These are phyloP conservation scores for Hirschfeldia incana DNA, from an alignment of 345 rosid species.

Conservation along the genomic window DNA sequence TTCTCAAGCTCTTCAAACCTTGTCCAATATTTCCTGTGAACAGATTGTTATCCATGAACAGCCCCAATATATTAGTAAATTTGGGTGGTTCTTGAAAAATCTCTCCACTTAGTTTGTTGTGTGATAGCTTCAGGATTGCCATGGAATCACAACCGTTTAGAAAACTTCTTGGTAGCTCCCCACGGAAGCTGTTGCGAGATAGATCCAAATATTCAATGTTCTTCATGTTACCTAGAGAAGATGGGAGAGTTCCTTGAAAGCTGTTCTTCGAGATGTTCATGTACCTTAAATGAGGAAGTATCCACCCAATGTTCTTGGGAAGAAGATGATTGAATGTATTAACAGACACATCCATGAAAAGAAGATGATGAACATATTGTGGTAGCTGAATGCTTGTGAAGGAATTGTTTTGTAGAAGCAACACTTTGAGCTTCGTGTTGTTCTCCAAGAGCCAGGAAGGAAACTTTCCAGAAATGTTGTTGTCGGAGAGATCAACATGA, in stretches of 20 bases:
- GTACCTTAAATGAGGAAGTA: background rate
- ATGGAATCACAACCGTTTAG: background rate
- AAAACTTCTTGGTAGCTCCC: constrained; percentile 7
- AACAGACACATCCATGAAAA: background rate
- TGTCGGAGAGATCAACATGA: constrained; percentile 18
- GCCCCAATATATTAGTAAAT: background rate
- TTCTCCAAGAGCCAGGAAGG: constrained; percentile 17
- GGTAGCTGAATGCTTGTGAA: constrained; percentile 20
- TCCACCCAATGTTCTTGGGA: constrained; percentile 14
- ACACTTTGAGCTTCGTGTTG: background rate
- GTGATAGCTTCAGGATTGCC: constrained; percentile 1
- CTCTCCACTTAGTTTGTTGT: constrained; percentile 15
- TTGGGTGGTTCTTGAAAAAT: background rate
- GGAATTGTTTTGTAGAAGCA: background rate
- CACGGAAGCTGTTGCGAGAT: constrained; percentile 7
- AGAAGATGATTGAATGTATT: background rate
- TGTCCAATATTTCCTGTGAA: constrained; percentile 18
- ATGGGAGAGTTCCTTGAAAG: background rate
- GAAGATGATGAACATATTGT: background rate
- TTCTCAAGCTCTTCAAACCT: background rate
- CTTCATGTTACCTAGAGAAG: constrained; percentile 13
- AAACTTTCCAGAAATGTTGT: background rate
- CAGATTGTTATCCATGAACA: background rate
- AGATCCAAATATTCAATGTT: background rate
- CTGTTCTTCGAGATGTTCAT: background rate